Evolutionary conservation across 2,329 filamentous ascomycete species (phyloP).

Genomic region (Diaporthe sp.): DNA sequence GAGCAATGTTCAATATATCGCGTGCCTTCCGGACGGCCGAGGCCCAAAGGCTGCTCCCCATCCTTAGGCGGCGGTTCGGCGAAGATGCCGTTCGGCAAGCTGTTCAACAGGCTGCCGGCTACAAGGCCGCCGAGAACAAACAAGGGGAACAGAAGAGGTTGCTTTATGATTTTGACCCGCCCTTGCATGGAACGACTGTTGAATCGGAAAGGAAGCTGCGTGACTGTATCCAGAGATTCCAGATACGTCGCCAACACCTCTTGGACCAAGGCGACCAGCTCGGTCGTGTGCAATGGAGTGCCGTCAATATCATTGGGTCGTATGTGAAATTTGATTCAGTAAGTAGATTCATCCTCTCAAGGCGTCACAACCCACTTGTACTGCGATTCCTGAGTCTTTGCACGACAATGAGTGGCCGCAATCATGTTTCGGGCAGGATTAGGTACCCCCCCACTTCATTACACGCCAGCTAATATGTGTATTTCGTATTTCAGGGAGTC

Average conservation of each 20-base stretch:
- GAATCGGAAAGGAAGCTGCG: background rate
- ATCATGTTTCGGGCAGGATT: background rate
- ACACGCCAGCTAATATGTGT: background rate
- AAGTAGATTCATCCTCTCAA: background rate
- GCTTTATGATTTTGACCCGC: background rate
- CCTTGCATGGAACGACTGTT: background rate
- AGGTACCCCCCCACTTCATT: no score
- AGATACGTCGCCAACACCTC: fast-evolving
- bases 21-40: background rate
- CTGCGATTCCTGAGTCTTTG: background rate
- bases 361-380: background rate
- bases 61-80: background rate
- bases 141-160: background rate
- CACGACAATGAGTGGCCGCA: background rate
- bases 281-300: constrained; percentile 7
- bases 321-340: background rate
- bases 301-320: background rate
- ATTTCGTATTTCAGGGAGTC: background rate
- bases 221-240: background rate
- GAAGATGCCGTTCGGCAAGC: background rate
- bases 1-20: constrained; percentile 6
- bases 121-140: background rate
- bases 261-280: background rate
- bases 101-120: background rate
- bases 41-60: background rate